Conservation (phyloP, 2,329 filamentous ascomycete genomes). For the Fusarium odoratissimum region DNA sequence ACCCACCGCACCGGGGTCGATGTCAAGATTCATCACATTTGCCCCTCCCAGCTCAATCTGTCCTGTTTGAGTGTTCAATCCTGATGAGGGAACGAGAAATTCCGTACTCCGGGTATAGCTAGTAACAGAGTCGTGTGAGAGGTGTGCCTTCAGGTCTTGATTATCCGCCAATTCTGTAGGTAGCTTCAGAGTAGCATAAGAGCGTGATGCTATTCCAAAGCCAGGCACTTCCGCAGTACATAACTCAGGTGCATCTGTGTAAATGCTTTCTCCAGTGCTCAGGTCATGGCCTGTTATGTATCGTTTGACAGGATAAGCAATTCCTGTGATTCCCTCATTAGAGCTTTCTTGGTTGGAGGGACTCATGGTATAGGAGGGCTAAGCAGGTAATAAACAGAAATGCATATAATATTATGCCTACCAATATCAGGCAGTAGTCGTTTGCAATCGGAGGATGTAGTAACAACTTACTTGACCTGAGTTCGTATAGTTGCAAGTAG, state of each 20-base stretch:
- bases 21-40: conserved; percentile 17
- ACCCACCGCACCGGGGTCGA: conserved; percentile 9
- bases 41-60: conserved; percentile 6
- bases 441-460: too few relatives aligned
- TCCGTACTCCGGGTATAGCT: background rate
- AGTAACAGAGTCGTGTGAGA: background rate
- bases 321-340: background rate
- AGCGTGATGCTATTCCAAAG: conserved; percentile 11
- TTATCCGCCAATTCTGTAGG: background rate
- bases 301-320: background rate
- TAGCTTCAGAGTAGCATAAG: conserved; percentile 9
- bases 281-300: conserved; percentile 11
- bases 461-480: too few relatives aligned
- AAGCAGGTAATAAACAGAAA: too few relatives aligned
- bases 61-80: background rate
- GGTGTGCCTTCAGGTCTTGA: conserved; percentile 3
- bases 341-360: background rate
- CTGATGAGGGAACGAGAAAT: background rate
- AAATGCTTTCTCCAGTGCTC: conserved; percentile 1
- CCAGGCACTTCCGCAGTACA: background rate
- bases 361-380: background rate
- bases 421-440: too few relatives aligned
- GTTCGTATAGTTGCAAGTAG: too few relatives aligned
- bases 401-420: too few relatives aligned
- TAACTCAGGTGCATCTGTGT: background rate